Evolutionary conservation across 768 basidiomycete species (phyloP), one percentile per base, ranked within the genome.

Genomic region (Suillus variegatus): DNA sequence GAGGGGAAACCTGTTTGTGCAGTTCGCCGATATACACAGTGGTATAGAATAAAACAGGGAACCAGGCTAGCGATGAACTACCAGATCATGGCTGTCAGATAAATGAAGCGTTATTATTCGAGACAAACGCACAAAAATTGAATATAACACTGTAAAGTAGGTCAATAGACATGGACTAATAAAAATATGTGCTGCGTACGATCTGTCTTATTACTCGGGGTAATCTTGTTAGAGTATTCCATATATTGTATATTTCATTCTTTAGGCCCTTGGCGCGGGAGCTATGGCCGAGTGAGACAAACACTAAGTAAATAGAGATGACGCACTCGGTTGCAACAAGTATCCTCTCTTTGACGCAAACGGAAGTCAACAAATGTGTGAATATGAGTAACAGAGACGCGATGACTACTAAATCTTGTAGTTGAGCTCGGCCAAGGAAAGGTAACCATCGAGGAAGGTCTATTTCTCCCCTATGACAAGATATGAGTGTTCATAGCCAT

Each of bases 1-100:
- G 66, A 43, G 72, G 77, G 14, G 79, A 82, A 10, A 81, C 69
- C 3, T 78, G 81, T 66, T 88, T 91, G 81, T 97, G 88, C 13
- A 97, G 82, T 70, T 97, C 96, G 13, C 93, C 92, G 62, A 97
- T 84, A 77, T 95, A 98, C 32, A 93, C 80, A 1, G 92, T 91
- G 4, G 89, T 90, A 79, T 94, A 96, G 77, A 96, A 95, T 1
- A 97, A 82, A 32, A 95, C 79, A 0, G 96, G 95, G 72, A 97
- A 97, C 97, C 97, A 98, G 9, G 87, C 92, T 65, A 95, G 82
- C 88, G 88, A 96, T 14, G 88, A 85, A 66, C 93, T 94, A 64
- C 13, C 18, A 20, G 10, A 32, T 54, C 12, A 25, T 71, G 20
- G 68, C 41, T 25, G 12, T 51, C 35, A 51, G 62, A 69, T 43